Conservation (phyloP, 805 yeast genomes). For the Starmerella geochares region DNA sequence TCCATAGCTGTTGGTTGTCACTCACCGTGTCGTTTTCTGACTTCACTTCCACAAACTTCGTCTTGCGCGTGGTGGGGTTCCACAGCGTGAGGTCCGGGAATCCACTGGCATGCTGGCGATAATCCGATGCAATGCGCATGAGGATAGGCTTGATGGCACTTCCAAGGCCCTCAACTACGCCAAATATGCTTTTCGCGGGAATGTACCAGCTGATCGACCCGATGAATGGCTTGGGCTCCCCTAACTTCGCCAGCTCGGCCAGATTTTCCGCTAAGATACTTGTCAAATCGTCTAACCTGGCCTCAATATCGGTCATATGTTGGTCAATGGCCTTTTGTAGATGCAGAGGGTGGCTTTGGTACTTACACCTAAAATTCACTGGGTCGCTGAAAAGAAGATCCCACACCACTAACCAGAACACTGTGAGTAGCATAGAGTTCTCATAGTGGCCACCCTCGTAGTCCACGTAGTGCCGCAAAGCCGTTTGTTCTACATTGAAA, state of each 20-base stretch:
- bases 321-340: conserved; percentile 25
- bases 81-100: conserved; percentile 34
- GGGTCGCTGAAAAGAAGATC: conserved; percentile 31
- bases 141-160: conserved; percentile 9
- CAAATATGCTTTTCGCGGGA: conserved; percentile 9
- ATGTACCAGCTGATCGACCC: conserved; percentile 31
- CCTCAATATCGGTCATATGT: conserved; percentile 23
- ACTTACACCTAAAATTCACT: conserved; percentile 29
- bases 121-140: conserved; percentile 20
- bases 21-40: conserved; percentile 33
- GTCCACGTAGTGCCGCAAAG: conserved; percentile 29
- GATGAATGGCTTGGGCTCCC: conserved; percentile 24
- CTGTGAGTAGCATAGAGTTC: conserved; percentile 28
- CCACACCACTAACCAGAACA: conserved; percentile 27
- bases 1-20: conserved; percentile 34
- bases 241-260: background rate
- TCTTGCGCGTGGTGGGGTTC: conserved; percentile 14
- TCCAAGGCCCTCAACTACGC: conserved; percentile 18
- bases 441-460: conserved; percentile 34
- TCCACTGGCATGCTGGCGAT: conserved; percentile 28
- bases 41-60: conserved; percentile 32
- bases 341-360: conserved; percentile 30
- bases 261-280: background rate
- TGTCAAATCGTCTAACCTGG: conserved; percentile 24
- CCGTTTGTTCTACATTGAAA: conserved; percentile 30